Conservation (phyloP, 2,329 filamentous ascomycete genomes). For the Cercospora canescens region DNA sequence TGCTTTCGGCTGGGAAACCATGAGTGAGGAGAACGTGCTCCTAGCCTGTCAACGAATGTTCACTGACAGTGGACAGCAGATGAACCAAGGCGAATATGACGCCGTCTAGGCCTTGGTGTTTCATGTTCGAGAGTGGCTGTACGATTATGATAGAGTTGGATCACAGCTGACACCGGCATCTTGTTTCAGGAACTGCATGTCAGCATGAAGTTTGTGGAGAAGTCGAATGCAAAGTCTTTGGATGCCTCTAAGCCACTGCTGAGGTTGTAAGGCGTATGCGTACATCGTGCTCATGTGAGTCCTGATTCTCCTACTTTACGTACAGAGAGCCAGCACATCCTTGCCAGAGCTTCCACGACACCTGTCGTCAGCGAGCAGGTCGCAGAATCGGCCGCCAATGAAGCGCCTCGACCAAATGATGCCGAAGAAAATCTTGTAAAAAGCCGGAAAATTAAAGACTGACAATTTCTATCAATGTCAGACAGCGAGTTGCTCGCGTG, state of each 20-base stretch:
- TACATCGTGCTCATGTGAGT: not conserved
- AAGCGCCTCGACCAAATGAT: not conserved
- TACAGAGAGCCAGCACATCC: not conserved
- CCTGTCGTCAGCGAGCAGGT: not conserved
- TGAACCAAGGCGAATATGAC: not conserved
- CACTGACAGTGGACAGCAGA: not conserved
- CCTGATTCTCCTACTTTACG: not conserved
- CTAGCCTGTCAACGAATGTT: not conserved
- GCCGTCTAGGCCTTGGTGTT: not conserved
- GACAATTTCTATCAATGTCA: not conserved
- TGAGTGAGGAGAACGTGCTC: not conserved
- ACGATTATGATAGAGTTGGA: not conserved
- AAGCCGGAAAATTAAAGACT: not conserved
- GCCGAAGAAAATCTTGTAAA: not conserved
- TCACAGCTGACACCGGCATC: not conserved
- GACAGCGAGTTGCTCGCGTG: not conserved
- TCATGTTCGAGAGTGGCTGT: not conserved
- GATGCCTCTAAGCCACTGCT: conserved; percentile 6
- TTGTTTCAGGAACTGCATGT: conserved; percentile 3
- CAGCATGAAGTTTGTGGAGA: not conserved
- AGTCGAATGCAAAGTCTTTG: not conserved
- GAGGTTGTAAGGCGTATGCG: conserved; percentile 1
- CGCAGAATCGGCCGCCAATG: not conserved
- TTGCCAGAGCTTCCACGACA: not conserved
- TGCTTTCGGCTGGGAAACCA: not conserved